Percentiles rank a stretch among this genome's conserved stretches.
phyloP scores from a whole-genome alignment of 208 protist species.

The Endotrypanum monterogeii region DNA sequence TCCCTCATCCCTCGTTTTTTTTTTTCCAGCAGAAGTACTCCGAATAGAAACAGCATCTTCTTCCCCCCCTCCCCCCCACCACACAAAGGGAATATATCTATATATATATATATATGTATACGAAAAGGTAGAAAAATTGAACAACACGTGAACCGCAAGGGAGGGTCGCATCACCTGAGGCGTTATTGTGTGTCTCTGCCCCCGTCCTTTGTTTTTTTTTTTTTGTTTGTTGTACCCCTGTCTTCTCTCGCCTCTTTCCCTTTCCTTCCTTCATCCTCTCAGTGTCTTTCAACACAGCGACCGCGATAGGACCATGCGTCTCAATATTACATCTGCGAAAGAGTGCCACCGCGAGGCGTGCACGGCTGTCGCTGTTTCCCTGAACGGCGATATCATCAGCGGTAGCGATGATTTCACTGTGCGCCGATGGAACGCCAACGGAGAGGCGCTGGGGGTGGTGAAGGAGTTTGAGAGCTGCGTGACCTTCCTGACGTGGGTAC shows the following conservation, averaged over 20 bases:
- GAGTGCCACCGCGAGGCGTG: conserved; percentile 87
- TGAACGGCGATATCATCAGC: conserved; percentile 87
- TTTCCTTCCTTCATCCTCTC: not conserved
- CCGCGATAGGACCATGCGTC: too few relatives aligned
- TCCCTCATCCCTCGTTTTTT: not conserved
- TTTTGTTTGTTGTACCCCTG: too few relatives aligned
- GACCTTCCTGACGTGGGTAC: conserved; percentile 93
- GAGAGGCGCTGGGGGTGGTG: conserved; percentile 89
- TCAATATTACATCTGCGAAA: conserved; percentile 79
- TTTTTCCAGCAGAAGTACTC: not conserved
- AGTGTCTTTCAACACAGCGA: not conserved
- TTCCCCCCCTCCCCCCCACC: too few relatives aligned
- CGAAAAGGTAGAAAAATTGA: too few relatives aligned
- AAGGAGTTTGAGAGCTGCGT: conserved; percentile 88
- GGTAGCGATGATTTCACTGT: conserved; percentile 91
- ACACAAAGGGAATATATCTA: too few relatives aligned
- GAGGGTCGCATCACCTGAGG: too few relatives aligned
- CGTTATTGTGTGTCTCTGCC: too few relatives aligned
- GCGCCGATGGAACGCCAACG: conserved; percentile 91
- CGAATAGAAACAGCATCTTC: not conserved
- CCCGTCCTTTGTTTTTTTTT: too few relatives aligned
- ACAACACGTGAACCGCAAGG: too few relatives aligned
- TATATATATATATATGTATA: too few relatives aligned
- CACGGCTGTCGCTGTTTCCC: conserved; percentile 86
- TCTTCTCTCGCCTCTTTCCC: not conserved